Conservation (phyloP, 1,284 basidiomycete genomes). For the Sporisorium sorghi region DNA sequence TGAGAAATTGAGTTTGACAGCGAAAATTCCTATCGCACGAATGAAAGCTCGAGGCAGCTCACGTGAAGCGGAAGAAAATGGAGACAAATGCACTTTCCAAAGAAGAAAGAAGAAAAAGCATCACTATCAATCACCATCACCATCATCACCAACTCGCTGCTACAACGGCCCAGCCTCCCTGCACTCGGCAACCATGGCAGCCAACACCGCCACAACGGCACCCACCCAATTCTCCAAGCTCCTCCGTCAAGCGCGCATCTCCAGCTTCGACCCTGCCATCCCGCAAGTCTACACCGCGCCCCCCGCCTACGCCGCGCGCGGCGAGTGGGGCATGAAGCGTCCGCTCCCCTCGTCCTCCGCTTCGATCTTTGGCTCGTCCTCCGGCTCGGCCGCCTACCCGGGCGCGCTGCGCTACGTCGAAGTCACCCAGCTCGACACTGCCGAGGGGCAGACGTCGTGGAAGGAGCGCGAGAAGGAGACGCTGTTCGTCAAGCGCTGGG, state of each 20-base stretch:
- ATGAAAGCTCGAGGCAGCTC: constrained; percentile 12
- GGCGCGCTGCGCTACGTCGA: constrained; percentile 60
- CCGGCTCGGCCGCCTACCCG: constrained; percentile 45
- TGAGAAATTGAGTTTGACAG: neutral
- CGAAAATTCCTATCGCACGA: constrained; percentile 31
- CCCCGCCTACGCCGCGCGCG: constrained; percentile 56
- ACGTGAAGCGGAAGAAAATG: constrained; percentile 40
- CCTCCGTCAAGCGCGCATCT: constrained; percentile 56
- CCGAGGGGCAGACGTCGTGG: constrained; percentile 61
- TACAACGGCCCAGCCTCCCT: neutral
- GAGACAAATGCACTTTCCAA: too few species aligned
- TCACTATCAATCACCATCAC: neutral
- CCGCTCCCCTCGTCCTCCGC: constrained; percentile 54
- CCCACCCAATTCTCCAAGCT: constrained; percentile 57
- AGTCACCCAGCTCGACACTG: constrained; percentile 53
- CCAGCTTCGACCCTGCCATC: constrained; percentile 58
- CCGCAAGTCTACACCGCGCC: constrained; percentile 64
- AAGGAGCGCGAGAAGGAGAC: constrained; percentile 57
- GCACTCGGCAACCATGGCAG: constrained; percentile 24
- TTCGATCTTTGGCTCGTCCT: constrained; percentile 51
- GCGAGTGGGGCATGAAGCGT: constrained; percentile 66
- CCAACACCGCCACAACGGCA: constrained; percentile 35
- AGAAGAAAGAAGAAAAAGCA: neutral
- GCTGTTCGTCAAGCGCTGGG: constrained; percentile 59
- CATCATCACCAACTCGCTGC: neutral